phyloP scores from a whole-genome alignment of 345 rosid genomes.

The Pugionium cornutum region DNA sequence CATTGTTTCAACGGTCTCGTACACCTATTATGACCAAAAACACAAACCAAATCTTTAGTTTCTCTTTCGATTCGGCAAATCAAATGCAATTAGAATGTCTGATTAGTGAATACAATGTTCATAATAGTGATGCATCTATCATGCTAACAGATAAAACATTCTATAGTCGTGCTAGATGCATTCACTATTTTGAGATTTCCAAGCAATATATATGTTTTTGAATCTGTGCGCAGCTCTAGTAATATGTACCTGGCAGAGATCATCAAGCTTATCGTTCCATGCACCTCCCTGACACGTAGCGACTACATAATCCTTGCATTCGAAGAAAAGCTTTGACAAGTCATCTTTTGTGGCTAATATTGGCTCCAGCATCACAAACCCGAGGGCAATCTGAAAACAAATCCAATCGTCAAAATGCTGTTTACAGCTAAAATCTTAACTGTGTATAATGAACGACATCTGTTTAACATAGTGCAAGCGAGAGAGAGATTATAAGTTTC shows the following conservation, averaged over 20 bases:
- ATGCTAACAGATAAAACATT: too few species aligned
- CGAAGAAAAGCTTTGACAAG: slow-evolving; percentile 68
- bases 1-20: slow-evolving; percentile 85
- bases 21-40: slow-evolving; percentile 51
- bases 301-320: slow-evolving; percentile 80
- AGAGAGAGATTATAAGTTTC: background rate
- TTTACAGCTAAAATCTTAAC: slow-evolving; percentile 18
- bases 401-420: slow-evolving; percentile 11
- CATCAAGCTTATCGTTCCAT: slow-evolving; percentile 70
- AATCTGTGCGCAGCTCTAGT: slow-evolving; percentile 12
- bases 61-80: slow-evolving; percentile 11
- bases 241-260: slow-evolving; percentile 70
- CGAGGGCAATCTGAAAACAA: slow-evolving; percentile 65
- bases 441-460: slow-evolving; percentile 24
- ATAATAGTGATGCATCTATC: too few species aligned
- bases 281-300: slow-evolving; percentile 61
- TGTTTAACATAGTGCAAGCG: background rate
- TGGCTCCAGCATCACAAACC: slow-evolving; percentile 66
- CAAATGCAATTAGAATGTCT: background rate
- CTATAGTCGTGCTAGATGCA: background rate
- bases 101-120: slow-evolving; percentile 11
- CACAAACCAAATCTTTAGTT: slow-evolving; percentile 3
- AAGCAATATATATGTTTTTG: background rate
- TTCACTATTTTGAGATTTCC: slow-evolving; percentile 10
- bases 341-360: slow-evolving; percentile 51